Conservation (phyloP, 768 basidiomycete genomes). For the Pseudohyphozyma bogoriensis region DNA sequence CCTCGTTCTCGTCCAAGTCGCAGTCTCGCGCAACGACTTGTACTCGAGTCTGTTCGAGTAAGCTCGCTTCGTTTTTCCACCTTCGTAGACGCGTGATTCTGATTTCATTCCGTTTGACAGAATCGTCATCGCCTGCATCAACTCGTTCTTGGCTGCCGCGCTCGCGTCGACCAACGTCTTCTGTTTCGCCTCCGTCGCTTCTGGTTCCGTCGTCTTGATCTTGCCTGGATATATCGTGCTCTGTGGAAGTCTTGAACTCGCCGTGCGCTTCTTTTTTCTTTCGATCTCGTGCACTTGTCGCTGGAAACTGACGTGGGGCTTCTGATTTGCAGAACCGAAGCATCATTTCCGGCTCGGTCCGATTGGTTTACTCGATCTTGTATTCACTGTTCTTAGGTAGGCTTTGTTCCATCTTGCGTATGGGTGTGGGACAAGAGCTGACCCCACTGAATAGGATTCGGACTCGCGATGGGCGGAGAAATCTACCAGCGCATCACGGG, state of each 20-base stretch:
- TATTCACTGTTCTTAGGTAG: constrained; percentile 51
- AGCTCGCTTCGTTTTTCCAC: constrained; percentile 17
- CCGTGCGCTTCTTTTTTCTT: too few relatives aligned
- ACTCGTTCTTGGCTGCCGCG: constrained; percentile 69
- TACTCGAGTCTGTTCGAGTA: constrained; percentile 72
- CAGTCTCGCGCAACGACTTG: constrained; percentile 56
- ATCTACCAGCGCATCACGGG: constrained; percentile 53
- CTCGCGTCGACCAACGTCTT: constrained; percentile 58
- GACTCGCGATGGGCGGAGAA: constrained; percentile 67
- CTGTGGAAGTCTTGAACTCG: constrained; percentile 33
- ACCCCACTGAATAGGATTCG: constrained; percentile 45
- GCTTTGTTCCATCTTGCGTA: constrained; percentile 60
- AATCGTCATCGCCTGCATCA: constrained; percentile 65
- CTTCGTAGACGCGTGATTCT: not conserved
- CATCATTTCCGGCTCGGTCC: constrained; percentile 72
- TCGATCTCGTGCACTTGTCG: too few relatives aligned
- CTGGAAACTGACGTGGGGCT: constrained; percentile 69
- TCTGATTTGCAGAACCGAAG: too few relatives aligned
- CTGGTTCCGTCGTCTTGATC: constrained; percentile 67
- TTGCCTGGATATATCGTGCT: constrained; percentile 59
- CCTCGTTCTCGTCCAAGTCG: constrained; percentile 60
- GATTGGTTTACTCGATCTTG: constrained; percentile 53
- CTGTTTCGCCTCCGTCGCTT: constrained; percentile 72
- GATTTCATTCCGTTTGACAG: constrained; percentile 36
- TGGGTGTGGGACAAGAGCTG: constrained; percentile 52